phyloP scores from a whole-genome alignment of 2,329 filamentous ascomycete genomes.

The Phialophora verrucosa region DNA sequence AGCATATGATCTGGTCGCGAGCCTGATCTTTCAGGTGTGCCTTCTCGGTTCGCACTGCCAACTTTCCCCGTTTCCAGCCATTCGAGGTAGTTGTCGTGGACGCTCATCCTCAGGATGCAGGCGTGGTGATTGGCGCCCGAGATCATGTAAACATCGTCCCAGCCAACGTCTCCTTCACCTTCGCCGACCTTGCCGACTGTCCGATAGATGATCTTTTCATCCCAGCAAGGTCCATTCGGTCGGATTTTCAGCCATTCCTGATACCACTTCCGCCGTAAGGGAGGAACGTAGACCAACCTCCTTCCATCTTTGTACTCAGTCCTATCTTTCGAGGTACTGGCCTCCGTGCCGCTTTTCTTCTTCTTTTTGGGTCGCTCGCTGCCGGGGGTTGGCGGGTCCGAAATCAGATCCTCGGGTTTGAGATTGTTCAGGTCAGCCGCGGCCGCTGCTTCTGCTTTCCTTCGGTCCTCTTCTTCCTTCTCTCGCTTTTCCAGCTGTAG shows the following conservation, averaged over 20 bases:
- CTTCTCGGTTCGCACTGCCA: background rate
- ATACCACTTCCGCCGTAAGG: slow-evolving; percentile 39
- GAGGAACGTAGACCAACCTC: slow-evolving; percentile 35
- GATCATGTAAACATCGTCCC: slow-evolving; percentile 34
- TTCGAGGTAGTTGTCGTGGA: slow-evolving; percentile 63
- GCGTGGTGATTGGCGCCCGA: slow-evolving; percentile 61
- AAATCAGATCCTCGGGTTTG: slow-evolving; percentile 35
- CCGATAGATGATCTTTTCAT: slow-evolving; percentile 38
- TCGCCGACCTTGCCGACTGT: slow-evolving; percentile 32
- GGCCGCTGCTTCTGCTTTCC: slow-evolving; percentile 25
- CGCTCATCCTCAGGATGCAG: slow-evolving; percentile 62
- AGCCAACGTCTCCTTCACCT: slow-evolving; percentile 24
- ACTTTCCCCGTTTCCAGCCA: slow-evolving; percentile 53
- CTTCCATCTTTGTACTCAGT: slow-evolving; percentile 36
- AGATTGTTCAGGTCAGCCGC: slow-evolving; percentile 31
- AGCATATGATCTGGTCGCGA: slow-evolving; percentile 49
- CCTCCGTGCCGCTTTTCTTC: slow-evolving; percentile 32
- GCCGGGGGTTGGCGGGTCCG: slow-evolving; percentile 17
- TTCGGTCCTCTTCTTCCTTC: slow-evolving; percentile 32
- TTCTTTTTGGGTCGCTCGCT: slow-evolving; percentile 43
- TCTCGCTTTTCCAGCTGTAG: slow-evolving; percentile 36
- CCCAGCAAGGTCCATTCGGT: slow-evolving; percentile 35
- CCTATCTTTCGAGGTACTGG: slow-evolving; percentile 20
- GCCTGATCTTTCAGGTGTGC: background rate
- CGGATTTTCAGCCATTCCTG: slow-evolving; percentile 38